Base-by-base conservation (phyloP, 2,329 filamentous ascomycete species). In the Phoma herbarum region DNA sequence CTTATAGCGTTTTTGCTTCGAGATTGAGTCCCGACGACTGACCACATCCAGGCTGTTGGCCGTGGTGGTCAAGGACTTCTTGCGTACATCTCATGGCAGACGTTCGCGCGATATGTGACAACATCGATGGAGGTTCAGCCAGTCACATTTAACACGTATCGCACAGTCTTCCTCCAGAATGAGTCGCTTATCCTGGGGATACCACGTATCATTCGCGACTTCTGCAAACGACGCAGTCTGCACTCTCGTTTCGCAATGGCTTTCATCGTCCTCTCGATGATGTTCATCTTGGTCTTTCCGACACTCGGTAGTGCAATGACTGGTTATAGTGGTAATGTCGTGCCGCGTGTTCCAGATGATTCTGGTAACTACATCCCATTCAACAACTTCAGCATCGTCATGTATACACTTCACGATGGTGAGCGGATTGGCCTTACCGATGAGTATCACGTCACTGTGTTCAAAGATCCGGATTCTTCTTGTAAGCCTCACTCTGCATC, bases 51-150 rank as follows among this genome's bases (percentile, higher is more conserved):
- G 66, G 49, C 58, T 4, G 16, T 64, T 11, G 65, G 68, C 6
- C 61, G 68, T 6, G 63, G 63, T 10, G 66, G 65, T 5, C 68
- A 70, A 26, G 56, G 44, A 2, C 29, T 70, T 9, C 29, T 70
- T 4, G 61, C 64, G 0, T 33, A 59, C 3, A 44, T 64, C 1
- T 69, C 64, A 0, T 69, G 59, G 59, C 47, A 49, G n/a, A 51
- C 61, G 0, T 63, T 69, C 22, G 48, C 52, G 2, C 35, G 45
- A 12, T 68, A 71, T 44, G 44, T 68, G 3, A 65, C 67, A 5
- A 56, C 57, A 0, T 62, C 50, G 5, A 70, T 71, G 67, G 59
- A 66, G 22, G 41, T 52, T 14, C 33, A 44, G 22, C 64, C 67
- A 4, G 44, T 69, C 20, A 66, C 64, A 1, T 68, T 52, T 52